Evolutionary conservation across 257 asterid species (phyloP), one percentile per base, ranked within the genome.

Genomic region (Solanum lycopersicoides): DNA sequence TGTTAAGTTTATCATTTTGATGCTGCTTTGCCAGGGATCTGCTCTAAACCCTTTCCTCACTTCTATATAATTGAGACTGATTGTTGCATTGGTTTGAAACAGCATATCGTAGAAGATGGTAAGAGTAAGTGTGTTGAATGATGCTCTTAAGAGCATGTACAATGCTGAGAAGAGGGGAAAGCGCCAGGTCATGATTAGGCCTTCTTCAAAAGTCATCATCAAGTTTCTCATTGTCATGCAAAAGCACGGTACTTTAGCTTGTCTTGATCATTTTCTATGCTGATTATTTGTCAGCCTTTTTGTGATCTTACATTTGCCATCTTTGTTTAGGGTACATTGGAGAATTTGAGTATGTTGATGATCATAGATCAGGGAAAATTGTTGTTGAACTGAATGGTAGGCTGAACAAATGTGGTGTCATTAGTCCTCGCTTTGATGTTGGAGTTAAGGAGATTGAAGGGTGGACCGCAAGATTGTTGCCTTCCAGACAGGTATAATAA

Each of bases 141-240:
- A 71, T 47, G 83, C 83, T 23, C 87, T 85, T 23, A 69, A 85
- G 87, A 71, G 88, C 71, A 86, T 86, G 84, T 86, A 86, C 69
- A 86, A 86, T 50, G 88, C 88, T 18, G 84, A 86, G 76, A 83
- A 83, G 76, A 83, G 86, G 39, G 86, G 86, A 59, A 83, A 83
- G 76, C 86, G 86, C 41, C 86, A 83, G 73, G 84, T 73, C 88
- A 72, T 86, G 88, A 73, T 86, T n/a, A 47, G 84, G 20, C 84
- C 73, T 42, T 86, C 88, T n/a, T 86, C 73, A 12, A 86, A 86
- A 73, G 88, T 73, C 71, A 86, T 86, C 47, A 86, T 72, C 72
- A 72, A 86, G 41, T 86, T 86, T 32, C 88, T 86, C 71, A 69
- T 73, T 45, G 84, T 86, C 71, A 86, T 86, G 88, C 88, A 86